Percentiles rank a stretch among this genome's conserved stretches.
phyloP scores from a whole-genome alignment of 306 rosid genomes.

The Medicago truncatula region MtrunA17r5.0-ANR NC_053048.1:35527501-35528000 shows the following conservation, averaged over 20 bases:
- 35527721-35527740: neutral
- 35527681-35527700: neutral
- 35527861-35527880: too few species aligned
- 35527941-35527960: too few species aligned
- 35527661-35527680: neutral
- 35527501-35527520: neutral
- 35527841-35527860: too few species aligned
- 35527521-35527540: neutral
- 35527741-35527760: neutral
- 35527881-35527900: too few species aligned
- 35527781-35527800: too few species aligned
- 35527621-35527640: neutral
- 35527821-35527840: too few species aligned
- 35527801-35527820: too few species aligned
- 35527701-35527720: neutral
- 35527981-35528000: too few species aligned
- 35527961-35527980: too few species aligned
- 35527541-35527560: neutral
- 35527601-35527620: neutral
- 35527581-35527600: neutral
- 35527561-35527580: neutral
- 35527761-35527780: neutral
- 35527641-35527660: neutral
- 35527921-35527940: too few species aligned
- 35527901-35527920: too few species aligned